These are phyloP conservation scores for Trichoderma asperelloides DNA, from an alignment of 495 filamentous ascomycete genomes.

Conservation along the genomic window DNA sequence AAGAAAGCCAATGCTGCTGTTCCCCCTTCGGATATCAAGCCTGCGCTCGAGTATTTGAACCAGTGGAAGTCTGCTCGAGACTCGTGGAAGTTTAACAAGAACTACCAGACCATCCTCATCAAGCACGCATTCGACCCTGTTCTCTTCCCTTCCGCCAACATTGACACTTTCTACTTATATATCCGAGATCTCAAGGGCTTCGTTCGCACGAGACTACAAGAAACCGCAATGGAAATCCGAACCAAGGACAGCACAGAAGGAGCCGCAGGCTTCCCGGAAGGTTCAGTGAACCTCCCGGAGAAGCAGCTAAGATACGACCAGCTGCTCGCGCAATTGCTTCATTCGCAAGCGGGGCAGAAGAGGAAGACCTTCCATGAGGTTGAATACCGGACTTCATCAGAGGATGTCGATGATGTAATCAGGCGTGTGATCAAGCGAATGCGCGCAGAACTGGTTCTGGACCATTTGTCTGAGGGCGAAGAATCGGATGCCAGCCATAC, in stretches of 20 bases:
- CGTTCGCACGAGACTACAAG: constrained; percentile 52
- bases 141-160: constrained; percentile 53
- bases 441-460: constrained; percentile 37
- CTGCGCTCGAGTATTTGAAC: constrained; percentile 63
- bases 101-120: constrained; percentile 69
- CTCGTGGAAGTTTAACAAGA: constrained; percentile 91
- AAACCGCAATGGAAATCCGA: constrained; percentile 49
- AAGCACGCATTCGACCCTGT: constrained; percentile 67
- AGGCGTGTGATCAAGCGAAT: constrained; percentile 40
- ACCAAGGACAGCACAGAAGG: constrained; percentile 40
- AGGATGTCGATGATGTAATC: constrained; percentile 33
- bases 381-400: constrained; percentile 34
- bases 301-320: constrained; percentile 46
- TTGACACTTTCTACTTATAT: constrained; percentile 57
- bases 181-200: constrained; percentile 62
- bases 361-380: constrained; percentile 35
- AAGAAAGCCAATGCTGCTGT: constrained; percentile 11
- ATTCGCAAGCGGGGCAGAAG: constrained; percentile 25
- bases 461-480: constrained; percentile 35
- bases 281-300: constrained; percentile 33
- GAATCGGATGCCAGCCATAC: constrained; percentile 22
- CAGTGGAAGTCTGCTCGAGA: constrained; percentile 56
- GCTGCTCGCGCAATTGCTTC: constrained; percentile 38
- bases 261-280: constrained; percentile 27
- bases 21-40: constrained; percentile 38